These are phyloP conservation scores for Aspergillus sp. DNA, from an alignment of 2,329 filamentous ascomycete genomes.

Conservation along the genomic window DNA sequence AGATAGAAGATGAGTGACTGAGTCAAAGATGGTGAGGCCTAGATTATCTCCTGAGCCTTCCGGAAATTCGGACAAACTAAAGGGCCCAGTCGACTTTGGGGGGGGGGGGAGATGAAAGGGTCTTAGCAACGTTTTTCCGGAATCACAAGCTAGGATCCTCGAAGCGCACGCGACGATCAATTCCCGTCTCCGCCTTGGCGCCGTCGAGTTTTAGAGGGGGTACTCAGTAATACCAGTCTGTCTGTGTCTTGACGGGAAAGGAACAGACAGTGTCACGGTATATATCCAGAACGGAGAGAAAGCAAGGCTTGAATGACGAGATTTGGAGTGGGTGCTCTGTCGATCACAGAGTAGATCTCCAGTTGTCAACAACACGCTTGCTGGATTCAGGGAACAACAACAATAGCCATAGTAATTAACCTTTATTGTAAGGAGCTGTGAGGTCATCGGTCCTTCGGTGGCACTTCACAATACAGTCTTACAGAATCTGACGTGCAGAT, in stretches of 20 bases:
- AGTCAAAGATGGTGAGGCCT: neutral
- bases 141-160: neutral
- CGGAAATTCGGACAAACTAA: neutral
- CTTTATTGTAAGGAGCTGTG: neutral
- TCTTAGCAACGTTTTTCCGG: neutral
- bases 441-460: conserved; percentile 4
- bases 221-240: neutral
- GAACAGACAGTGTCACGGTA: neutral
- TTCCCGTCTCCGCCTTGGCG: neutral
- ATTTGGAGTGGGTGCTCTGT: neutral
- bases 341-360: neutral
- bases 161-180: conserved; percentile 1
- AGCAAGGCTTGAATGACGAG: neutral
- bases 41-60: neutral
- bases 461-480: neutral
- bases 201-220: neutral
- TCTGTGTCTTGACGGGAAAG: neutral
- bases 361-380: neutral
- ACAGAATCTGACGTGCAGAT: conserved; percentile 4
- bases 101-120: neutral
- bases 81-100: neutral
- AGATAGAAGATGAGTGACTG: neutral
- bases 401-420: too few species aligned
- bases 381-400: neutral
- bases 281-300: neutral